Evolutionary conservation across 2,329 filamentous ascomycete species (phyloP), one percentile per base, ranked within the genome.

Genomic region (Orbilia ellipsospora): DNA sequence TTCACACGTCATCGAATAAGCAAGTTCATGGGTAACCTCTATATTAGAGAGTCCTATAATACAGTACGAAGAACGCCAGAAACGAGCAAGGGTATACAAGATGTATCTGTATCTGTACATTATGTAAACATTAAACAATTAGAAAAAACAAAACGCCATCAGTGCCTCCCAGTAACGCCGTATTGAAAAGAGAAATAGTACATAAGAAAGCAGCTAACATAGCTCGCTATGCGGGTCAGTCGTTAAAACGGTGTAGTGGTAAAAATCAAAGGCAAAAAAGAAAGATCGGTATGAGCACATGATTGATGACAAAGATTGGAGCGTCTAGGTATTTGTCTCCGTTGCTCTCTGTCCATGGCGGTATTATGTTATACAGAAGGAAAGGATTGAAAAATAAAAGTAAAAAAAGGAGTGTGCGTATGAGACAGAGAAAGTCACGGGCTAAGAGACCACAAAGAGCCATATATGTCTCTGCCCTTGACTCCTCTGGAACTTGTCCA

Each of bases 311-410:
- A 50, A 67, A 63, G 63, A 57, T 74, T 62, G 70, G 70, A 74
- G 70, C 70, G 12, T 40, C 6, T 28, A 28, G 31, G 28, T 26
- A 44, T n/a, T 74, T 63, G 63, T 74, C 70, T 74, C 70, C 70
- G 70, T 74, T 74, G 55, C 31, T 74, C 63, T 52, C 40, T 44
- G 62, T 68, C 63, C 51, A 57, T 74, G 70, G 44, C 44, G 13
- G 15, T 48, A 48, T 44, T 23, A 23, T 23, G 23, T 2, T 36
- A 36, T 36, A n/a, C n/a, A n/a, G n/a, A 2, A 26, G 13, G 18
- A 18, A 36, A 15, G 6, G 18, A 62, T 16, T 20, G 40, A 26
- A 45, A 45, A 59, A 28, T 18, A 45, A 59, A 48, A 48, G 16
- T n/a, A 36, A 36, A 10, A 10, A 36, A 36, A 6, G 31, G 6